Conservation (phyloP, 116 monocot species). For the Cymodocea nodosa region DNA sequence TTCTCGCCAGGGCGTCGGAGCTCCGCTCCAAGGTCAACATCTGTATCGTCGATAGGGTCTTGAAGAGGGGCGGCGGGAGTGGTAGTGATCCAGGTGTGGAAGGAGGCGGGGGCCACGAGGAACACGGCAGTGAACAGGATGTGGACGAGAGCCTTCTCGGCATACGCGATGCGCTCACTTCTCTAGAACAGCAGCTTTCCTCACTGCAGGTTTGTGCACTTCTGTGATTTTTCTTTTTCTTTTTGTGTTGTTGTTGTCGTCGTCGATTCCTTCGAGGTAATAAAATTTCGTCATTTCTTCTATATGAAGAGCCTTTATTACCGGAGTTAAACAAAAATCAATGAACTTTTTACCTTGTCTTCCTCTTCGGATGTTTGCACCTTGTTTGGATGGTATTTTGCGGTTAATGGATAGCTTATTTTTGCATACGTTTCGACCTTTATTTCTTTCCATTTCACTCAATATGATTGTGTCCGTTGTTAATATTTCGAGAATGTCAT, state of each 20-base stretch:
- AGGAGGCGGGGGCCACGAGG: neutral
- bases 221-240: neutral
- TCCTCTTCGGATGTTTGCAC: too few relatives aligned
- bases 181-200: constrained; percentile 37
- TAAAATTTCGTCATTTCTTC: too few relatives aligned
- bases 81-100: neutral
- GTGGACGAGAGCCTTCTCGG: constrained; percentile 21
- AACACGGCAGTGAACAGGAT: constrained; percentile 15
- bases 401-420: too few relatives aligned
- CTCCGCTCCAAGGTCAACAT: constrained; percentile 25
- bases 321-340: too few relatives aligned
- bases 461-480: too few relatives aligned
- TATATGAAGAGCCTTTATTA: too few relatives aligned
- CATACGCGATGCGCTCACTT: constrained; percentile 30
- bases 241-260: neutral
- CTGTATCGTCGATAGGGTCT: constrained; percentile 8
- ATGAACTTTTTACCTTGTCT: too few relatives aligned
- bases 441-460: too few relatives aligned
- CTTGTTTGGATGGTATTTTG: too few relatives aligned
- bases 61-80: neutral
- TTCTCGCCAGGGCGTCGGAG: constrained; percentile 29
- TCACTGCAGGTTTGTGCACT: constrained; percentile 29
- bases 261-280: too few relatives aligned
- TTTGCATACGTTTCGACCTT: too few relatives aligned
- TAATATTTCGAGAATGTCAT: too few relatives aligned